phyloP scores from a whole-genome alignment of 768 basidiomycete species.

The Clathrus columnatus region DNA sequence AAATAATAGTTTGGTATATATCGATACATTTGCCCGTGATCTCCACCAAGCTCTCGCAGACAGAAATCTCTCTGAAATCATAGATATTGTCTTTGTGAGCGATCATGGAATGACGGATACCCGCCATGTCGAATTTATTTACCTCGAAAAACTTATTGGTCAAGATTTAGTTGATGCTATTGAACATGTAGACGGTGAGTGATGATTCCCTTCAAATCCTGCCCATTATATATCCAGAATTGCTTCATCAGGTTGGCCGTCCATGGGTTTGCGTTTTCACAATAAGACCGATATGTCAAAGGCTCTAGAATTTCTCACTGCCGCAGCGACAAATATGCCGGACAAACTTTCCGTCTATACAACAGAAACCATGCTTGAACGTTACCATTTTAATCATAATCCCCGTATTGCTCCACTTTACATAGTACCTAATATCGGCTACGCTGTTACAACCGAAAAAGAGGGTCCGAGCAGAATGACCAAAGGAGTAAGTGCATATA shows the following conservation, averaged over 20 bases:
- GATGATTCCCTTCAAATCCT: background rate
- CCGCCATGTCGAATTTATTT: conserved; percentile 63
- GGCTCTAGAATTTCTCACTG: conserved; percentile 45
- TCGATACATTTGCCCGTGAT: conserved; percentile 68
- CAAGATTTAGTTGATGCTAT: conserved; percentile 50
- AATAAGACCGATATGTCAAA: conserved; percentile 45
- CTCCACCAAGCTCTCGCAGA: conserved; percentile 53
- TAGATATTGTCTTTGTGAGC: conserved; percentile 84
- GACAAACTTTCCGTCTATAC: conserved; percentile 77
- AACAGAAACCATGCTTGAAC: conserved; percentile 68
- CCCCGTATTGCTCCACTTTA: conserved; percentile 85
- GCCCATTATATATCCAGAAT: background rate
- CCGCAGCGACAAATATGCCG: conserved; percentile 41
- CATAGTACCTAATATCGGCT: conserved; percentile 73
- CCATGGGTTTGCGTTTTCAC: conserved; percentile 75
- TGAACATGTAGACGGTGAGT: conserved; percentile 59
- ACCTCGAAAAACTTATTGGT: conserved; percentile 75
- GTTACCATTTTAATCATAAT: conserved; percentile 66
- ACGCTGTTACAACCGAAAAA: conserved; percentile 60
- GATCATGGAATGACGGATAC: conserved; percentile 93
- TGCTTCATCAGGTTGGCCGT: conserved; percentile 62
- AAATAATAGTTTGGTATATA: conserved; percentile 54
- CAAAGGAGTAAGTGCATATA: conserved; percentile 56
- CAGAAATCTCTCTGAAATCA: conserved; percentile 73
- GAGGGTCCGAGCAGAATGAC: conserved; percentile 54